Evolutionary conservation across 208 protist genomes (phyloP).

Genomic region (Leishmania arabica): DNA sequence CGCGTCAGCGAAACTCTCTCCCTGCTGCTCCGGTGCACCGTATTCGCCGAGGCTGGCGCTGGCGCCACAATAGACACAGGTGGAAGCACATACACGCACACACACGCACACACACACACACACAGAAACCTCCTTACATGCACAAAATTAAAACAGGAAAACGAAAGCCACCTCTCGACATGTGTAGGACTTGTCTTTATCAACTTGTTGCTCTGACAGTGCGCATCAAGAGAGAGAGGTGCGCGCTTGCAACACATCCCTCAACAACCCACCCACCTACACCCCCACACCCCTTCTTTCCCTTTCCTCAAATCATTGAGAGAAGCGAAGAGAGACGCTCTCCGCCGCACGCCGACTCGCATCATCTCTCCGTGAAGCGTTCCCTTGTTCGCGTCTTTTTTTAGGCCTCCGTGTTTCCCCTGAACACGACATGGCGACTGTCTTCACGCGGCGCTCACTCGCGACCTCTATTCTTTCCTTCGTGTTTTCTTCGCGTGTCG

Average conservation of each 20-base stretch:
- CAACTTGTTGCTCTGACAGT: neutral
- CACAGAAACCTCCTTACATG: neutral
- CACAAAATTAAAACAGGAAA: neutral
- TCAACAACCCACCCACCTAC: no score
- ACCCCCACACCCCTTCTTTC: neutral
- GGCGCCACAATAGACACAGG: neutral
- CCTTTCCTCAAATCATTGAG: neutral
- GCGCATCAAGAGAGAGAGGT: no score
- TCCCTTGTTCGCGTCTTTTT: neutral
- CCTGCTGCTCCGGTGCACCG: neutral
- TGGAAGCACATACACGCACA: neutral
- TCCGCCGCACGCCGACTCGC: neutral
- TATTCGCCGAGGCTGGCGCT: neutral
- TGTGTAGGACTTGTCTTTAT: neutral
- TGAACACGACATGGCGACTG: neutral
- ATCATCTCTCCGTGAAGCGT: neutral
- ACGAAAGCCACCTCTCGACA: neutral
- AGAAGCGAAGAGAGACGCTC: neutral
- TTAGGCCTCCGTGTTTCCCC: neutral
- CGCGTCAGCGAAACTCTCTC: neutral
- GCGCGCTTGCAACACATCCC: no score
- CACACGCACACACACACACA: no score
- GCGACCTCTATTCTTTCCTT: neutral
- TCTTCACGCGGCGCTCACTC: neutral
- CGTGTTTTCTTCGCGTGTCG: no score